Evolutionary conservation across 2,329 filamentous ascomycete genomes (phyloP).

Genomic region (Alternaria arbusti): DNA sequence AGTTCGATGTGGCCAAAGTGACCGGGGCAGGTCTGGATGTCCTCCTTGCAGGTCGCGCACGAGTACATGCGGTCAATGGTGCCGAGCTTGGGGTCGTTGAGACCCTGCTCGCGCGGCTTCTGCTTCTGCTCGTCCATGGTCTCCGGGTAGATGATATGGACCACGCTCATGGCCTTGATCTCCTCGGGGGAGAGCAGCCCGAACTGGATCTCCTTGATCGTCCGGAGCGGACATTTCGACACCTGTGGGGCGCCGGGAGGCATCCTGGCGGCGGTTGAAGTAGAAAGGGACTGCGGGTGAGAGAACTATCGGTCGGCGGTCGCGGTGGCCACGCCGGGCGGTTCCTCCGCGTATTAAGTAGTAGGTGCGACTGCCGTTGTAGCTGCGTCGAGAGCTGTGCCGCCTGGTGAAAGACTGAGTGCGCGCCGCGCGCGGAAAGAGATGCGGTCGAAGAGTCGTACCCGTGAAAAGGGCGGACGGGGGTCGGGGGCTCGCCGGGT

Average conservation of each 20-base stretch:
- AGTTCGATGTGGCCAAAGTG: slow-evolving; percentile 99
- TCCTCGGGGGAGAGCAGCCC: slow-evolving; percentile 97
- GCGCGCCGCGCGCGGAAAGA: slow-evolving; percentile 43
- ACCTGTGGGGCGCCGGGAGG: slow-evolving; percentile 88
- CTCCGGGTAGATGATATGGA: slow-evolving; percentile 96
- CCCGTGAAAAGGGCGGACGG: slow-evolving; percentile 39
- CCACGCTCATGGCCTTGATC: slow-evolving; percentile 98
- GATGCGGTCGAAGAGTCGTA: slow-evolving; percentile 37
- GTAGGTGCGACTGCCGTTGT: slow-evolving; percentile 25
- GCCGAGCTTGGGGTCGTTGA: slow-evolving; percentile 94
- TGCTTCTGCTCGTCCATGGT: slow-evolving; percentile 97
- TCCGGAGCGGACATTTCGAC: slow-evolving; percentile 77
- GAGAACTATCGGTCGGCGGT: slow-evolving; percentile 25
- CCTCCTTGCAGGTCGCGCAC: slow-evolving; percentile 95
- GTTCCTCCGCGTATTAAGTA: slow-evolving; percentile 27
- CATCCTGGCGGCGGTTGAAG: slow-evolving; percentile 58
- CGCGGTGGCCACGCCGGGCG: slow-evolving; percentile 40
- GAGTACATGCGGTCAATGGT: slow-evolving; percentile 96
- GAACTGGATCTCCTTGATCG: slow-evolving; percentile 98
- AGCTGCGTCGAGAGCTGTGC: slow-evolving; percentile 19
- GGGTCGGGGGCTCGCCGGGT: slow-evolving; percentile 35
- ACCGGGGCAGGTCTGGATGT: slow-evolving; percentile 93
- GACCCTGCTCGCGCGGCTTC: slow-evolving; percentile 85
- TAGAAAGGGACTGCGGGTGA: slow-evolving; percentile 9
- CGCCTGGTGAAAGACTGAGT: slow-evolving; percentile 21